Evolutionary conservation across 441 rosid genomes (phyloP).

Genomic region (Erysimum pusillum): DNA sequence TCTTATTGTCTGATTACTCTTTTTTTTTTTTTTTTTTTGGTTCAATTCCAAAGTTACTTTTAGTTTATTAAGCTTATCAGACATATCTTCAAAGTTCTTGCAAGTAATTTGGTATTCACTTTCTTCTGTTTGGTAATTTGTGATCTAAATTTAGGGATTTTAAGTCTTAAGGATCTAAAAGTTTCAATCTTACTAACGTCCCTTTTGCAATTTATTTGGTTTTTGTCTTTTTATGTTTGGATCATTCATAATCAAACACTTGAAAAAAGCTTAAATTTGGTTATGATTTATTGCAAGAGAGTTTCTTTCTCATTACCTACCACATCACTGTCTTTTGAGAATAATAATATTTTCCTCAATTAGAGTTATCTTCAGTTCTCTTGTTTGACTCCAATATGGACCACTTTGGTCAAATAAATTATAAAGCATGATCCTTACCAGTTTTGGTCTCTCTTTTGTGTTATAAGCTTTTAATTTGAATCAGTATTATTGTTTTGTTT

Average conservation of each 20-base stretch:
- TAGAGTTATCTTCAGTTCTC: slow-evolving; percentile 17
- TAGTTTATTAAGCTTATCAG: slow-evolving; percentile 25
- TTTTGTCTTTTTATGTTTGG: neutral
- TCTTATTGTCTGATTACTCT: neutral
- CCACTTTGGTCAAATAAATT: slow-evolving; percentile 5
- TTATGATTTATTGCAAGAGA: slow-evolving; percentile 28
- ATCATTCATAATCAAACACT: slow-evolving; percentile 7
- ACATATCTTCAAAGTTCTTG: neutral
- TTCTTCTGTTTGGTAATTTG: neutral
- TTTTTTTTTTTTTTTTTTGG: neutral
- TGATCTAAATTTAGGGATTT: slow-evolving; percentile 30
- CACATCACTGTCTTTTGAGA: slow-evolving; percentile 28
- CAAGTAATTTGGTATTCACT: neutral
- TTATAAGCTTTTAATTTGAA: neutral
- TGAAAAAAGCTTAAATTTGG: neutral
- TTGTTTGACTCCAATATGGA: slow-evolving; percentile 30
- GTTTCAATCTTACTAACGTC: slow-evolving; percentile 8
- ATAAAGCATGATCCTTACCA: slow-evolving; percentile 3
- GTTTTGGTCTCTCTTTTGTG: slow-evolving; percentile 7
- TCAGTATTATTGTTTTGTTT: slow-evolving; percentile 19
- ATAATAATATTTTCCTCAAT: neutral
- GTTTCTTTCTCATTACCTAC: slow-evolving; percentile 7
- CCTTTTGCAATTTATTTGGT: neutral
- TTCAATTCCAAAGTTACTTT: neutral
- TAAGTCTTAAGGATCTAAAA: slow-evolving; percentile 7